Evolutionary conservation across 352 stramenopile species (phyloP), one percentile per base, ranked within the genome.

Genomic region (Phytophthora pisi): DNA sequence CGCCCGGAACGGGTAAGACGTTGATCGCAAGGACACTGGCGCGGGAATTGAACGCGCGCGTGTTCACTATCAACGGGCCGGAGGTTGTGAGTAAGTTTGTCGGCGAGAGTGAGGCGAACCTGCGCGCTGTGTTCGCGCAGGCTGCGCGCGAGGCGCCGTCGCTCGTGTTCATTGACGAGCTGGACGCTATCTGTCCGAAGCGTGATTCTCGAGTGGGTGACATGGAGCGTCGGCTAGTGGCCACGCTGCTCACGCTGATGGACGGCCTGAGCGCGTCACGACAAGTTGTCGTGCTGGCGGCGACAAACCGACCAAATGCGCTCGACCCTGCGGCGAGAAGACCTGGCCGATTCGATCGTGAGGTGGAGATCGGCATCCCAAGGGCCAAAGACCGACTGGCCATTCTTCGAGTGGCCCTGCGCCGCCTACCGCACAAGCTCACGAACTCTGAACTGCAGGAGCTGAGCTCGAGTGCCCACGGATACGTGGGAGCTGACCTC

Each of bases 291-390:
- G 81, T 96, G 11, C 57, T 95, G 18, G 89, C 74, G 9, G 86
- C 88, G 30, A 97, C 88, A 5, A 96, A 96, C 60, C 82, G 94
- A 53, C 89, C 93, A n/a, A 89, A 97, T 46, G 84, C 90, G 16
- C 68, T 98, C 8, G 97, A 99, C 52, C 86, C 95, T 11, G 95
- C 96, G 2, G 82, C 99, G 5, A 82, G 97, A 28, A 89, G 97
- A 30, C 97, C 97, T 28, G 97, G 97, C 8, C 88, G 97, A 24
- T 99, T 99, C 61, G 97, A 99, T 69, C 86, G 94, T 18, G 97
- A 99, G 78, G 84, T 99, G 9, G 94, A 98, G 76, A 98, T 99
- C 68, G 86, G 89, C 7, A 96, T 99, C 49, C 97, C 97, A 5
- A 96, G 97, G 67, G 92, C 97, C 9, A 75, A 86, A 6, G 96